Conservation (phyloP, 164 flowering plant genomes). For the Magnolia changhungtana region DNA sequence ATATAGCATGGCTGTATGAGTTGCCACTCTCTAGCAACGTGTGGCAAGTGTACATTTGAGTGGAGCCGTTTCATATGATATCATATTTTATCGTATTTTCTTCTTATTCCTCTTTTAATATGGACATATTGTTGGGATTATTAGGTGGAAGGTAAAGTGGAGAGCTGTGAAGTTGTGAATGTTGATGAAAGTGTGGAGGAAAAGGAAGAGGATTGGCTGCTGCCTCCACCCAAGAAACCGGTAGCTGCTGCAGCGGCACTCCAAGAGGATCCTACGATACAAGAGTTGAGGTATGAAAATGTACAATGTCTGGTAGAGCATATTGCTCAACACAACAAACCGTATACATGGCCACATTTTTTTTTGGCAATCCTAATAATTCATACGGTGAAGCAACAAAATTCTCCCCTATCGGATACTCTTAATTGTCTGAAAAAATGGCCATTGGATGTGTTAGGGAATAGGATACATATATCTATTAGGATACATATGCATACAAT, state of each 20-base stretch:
- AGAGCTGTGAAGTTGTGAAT: constrained; percentile 16
- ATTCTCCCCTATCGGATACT: background rate
- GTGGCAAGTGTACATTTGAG: too few species aligned
- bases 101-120: background rate
- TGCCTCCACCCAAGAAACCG: constrained; percentile 61
- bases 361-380: background rate
- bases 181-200: constrained; percentile 29
- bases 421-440: too few species aligned
- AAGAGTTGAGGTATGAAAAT: constrained; percentile 58
- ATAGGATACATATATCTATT: too few species aligned
- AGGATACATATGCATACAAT: too few species aligned
- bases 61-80: too few species aligned
- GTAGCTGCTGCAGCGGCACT: constrained; percentile 9
- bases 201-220: constrained; percentile 74
- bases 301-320: background rate
- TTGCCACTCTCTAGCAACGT: too few species aligned
- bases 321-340: background rate
- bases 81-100: too few species aligned
- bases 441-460: too few species aligned
- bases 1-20: too few species aligned
- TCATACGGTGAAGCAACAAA: background rate
- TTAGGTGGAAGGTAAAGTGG: constrained; percentile 31
- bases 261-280: constrained; percentile 53
- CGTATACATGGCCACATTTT: background rate
- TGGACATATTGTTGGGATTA: background rate